These are phyloP conservation scores for Daldinia grandis DNA, from an alignment of 495 filamentous ascomycete species.

Conservation along the genomic window DNA sequence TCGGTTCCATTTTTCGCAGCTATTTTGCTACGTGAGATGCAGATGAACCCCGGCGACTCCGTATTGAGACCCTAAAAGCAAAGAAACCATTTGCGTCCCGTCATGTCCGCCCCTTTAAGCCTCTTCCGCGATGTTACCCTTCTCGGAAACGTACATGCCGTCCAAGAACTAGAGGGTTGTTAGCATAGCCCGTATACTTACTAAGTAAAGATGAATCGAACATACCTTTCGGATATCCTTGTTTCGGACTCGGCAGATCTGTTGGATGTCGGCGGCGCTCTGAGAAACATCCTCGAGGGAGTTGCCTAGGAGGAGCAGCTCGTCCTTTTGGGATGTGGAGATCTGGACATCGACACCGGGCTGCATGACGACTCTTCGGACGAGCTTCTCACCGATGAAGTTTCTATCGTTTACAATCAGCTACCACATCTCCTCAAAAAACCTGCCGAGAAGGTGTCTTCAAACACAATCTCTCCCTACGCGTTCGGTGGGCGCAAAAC, in stretches of 20 bases:
- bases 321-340: constrained; percentile 93
- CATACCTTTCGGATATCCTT: constrained; percentile 99
- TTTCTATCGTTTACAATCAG: constrained; percentile 67
- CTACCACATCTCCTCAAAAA: not conserved
- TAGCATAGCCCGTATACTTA: constrained; percentile 37
- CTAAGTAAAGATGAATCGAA: not conserved
- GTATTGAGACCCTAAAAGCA: constrained; percentile 54
- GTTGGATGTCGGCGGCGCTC: constrained; percentile 98
- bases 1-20: constrained; percentile 59
- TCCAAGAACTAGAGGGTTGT: constrained; percentile 86
- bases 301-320: constrained; percentile 92
- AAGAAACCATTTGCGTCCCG: constrained; percentile 46
- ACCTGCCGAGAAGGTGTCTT: not conserved
- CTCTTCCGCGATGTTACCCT: constrained; percentile 86
- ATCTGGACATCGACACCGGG: constrained; percentile 87
- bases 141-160: constrained; percentile 98
- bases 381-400: constrained; percentile 99
- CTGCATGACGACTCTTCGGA: constrained; percentile 88
- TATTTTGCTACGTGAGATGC: constrained; percentile 65
- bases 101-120: constrained; percentile 44
- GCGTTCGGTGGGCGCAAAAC: constrained; percentile 39
- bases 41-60: constrained; percentile 64
- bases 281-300: constrained; percentile 96
- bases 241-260: constrained; percentile 98
- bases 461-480: not conserved